Conservation (phyloP, 352 stramenopile genomes). For the Phytopythium helicoides region DNA sequence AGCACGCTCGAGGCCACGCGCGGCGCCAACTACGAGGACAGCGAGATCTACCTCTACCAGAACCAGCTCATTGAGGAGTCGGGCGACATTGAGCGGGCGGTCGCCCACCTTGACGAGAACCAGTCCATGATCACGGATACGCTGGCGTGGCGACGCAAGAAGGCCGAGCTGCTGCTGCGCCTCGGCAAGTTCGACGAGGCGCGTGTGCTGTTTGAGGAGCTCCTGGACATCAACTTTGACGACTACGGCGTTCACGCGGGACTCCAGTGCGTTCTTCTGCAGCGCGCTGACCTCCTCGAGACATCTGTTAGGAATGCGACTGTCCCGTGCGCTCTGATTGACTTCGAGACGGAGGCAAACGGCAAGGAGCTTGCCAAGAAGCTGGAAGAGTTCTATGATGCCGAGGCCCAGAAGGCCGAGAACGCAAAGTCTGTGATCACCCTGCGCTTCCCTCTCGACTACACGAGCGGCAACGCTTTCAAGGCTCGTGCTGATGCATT, state of each 20-base stretch:
- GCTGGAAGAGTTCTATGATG: constrained; percentile 54
- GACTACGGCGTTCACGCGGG: constrained; percentile 90
- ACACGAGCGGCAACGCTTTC: constrained; percentile 79
- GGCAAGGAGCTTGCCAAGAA: constrained; percentile 37
- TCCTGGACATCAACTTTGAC: constrained; percentile 88
- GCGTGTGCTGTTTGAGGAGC: constrained; percentile 52
- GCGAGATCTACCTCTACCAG: constrained; percentile 96
- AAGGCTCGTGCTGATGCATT: constrained; percentile 58
- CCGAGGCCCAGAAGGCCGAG: constrained; percentile 32
- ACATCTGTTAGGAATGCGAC: constrained; percentile 25
- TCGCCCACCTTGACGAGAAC: constrained; percentile 84
- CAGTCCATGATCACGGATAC: constrained; percentile 76
- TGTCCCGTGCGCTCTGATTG: constrained; percentile 46
- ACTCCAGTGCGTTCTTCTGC: constrained; percentile 77
- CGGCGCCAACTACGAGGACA: constrained; percentile 90
- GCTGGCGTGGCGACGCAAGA: constrained; percentile 74
- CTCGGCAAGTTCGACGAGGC: constrained; percentile 70
- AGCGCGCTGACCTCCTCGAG: constrained; percentile 55
- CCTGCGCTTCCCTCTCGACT: constrained; percentile 90
- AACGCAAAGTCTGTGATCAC: constrained; percentile 79
- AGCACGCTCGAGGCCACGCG: constrained; percentile 76
- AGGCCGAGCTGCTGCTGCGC: constrained; percentile 67
- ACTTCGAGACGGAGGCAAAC: constrained; percentile 43
- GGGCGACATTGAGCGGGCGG: constrained; percentile 77
- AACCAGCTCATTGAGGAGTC: constrained; percentile 93